These are phyloP conservation scores for Platanthera zijinensis DNA, from an alignment of 106 monocot species.

Conservation along the genomic window DNA sequence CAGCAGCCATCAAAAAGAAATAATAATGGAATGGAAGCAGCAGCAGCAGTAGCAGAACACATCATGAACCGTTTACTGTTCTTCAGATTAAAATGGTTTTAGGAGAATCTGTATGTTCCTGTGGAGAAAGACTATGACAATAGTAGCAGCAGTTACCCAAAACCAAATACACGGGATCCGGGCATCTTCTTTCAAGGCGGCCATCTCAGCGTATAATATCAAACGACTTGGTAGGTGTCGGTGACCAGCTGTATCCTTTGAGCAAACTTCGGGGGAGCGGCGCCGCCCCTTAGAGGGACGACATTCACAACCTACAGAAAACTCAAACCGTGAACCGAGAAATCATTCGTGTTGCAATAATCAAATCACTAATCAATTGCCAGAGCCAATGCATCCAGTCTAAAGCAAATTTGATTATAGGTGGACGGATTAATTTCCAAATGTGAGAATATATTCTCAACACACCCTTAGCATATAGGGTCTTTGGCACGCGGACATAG, in stretches of 20 bases:
- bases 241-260: slow-evolving; percentile 24
- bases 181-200: background rate
- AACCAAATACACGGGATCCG: background rate
- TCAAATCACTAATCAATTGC: no score
- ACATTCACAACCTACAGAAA: slow-evolving; percentile 21
- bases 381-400: no score
- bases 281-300: slow-evolving; percentile 16
- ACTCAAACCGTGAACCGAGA: background rate
- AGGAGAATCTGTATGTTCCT: background rate
- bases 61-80: no score
- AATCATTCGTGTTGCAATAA: no score
- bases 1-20: no score
- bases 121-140: background rate
- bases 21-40: no score
- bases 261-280: slow-evolving; percentile 18
- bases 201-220: background rate
- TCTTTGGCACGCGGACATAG: background rate
- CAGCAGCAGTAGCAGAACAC: no score
- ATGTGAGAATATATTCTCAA: background rate
- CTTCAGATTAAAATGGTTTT: no score
- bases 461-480: background rate
- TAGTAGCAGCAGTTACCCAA: background rate
- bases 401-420: no score
- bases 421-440: no score
- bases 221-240: slow-evolving; percentile 18